Evolutionary conservation across 495 filamentous ascomycete species (phyloP).

Genomic region (Penicillium verhagenii): DNA sequence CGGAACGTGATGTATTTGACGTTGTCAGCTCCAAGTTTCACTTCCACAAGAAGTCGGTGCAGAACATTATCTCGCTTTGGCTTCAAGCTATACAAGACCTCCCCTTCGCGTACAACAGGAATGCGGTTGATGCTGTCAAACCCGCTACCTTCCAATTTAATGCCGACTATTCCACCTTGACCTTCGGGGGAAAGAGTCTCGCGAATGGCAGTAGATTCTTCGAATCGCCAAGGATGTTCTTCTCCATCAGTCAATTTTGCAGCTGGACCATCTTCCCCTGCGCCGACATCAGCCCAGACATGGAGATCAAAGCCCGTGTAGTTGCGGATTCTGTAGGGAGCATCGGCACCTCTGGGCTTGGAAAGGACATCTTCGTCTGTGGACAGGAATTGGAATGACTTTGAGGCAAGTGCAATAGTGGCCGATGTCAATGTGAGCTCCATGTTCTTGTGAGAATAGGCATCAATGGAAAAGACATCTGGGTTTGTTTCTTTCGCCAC

Average conservation of each 20-base stretch:
- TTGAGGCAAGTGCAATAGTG: slow-evolving; percentile 88
- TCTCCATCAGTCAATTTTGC: slow-evolving; percentile 87
- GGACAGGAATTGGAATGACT: slow-evolving; percentile 86
- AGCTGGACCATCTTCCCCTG: slow-evolving; percentile 60
- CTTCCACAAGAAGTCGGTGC: slow-evolving; percentile 88
- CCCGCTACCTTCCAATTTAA: slow-evolving; percentile 87
- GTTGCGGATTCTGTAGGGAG: slow-evolving; percentile 90
- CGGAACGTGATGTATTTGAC: slow-evolving; percentile 97
- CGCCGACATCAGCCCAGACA: slow-evolving; percentile 72
- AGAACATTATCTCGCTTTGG: slow-evolving; percentile 79
- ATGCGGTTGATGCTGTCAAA: slow-evolving; percentile 89
- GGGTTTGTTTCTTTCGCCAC: slow-evolving; percentile 75
- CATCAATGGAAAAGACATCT: slow-evolving; percentile 75
- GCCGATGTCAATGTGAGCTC: slow-evolving; percentile 92
- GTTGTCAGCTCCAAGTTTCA: slow-evolving; percentile 85
- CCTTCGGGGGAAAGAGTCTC: slow-evolving; percentile 86
- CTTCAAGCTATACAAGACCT: slow-evolving; percentile 79
- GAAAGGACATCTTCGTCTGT: slow-evolving; percentile 90
- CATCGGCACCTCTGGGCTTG: slow-evolving; percentile 88
- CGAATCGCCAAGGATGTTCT: slow-evolving; percentile 92
- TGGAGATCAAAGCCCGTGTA: slow-evolving; percentile 90
- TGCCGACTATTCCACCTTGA: slow-evolving; percentile 69
- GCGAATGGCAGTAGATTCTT: slow-evolving; percentile 90
- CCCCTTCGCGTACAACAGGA: slow-evolving; percentile 88
- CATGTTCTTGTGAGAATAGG: slow-evolving; percentile 83